phyloP scores from a whole-genome alignment of 768 basidiomycete genomes.

The Lactarius quietus region DNA sequence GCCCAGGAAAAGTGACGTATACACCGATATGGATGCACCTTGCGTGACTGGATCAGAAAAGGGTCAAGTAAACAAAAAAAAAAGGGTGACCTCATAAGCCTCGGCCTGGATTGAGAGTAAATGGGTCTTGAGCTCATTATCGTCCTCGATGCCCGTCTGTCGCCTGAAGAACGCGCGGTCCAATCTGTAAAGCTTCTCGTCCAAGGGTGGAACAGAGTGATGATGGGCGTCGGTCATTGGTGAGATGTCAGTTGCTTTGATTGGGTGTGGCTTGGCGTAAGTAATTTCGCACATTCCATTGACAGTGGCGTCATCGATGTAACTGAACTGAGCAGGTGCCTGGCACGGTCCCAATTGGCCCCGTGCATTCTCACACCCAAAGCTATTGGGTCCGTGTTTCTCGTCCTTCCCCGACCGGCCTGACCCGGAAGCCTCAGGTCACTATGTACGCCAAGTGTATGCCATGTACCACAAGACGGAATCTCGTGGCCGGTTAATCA shows the following conservation, averaged over 20 bases:
- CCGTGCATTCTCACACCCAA: not conserved
- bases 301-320: not conserved
- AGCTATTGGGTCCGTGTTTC: not conserved
- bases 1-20: conserved; percentile 31
- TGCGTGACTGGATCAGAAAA: not conserved
- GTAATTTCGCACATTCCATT: not conserved
- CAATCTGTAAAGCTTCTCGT: conserved; percentile 12
- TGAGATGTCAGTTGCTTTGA: not conserved
- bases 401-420: no score
- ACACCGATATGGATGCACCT: conserved; percentile 35
- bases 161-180: conserved; percentile 26
- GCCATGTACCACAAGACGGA: no score
- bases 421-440: not conserved
- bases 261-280: not conserved
- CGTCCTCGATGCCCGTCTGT: conserved; percentile 33
- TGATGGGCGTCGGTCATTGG: not conserved
- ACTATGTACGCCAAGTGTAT: not conserved
- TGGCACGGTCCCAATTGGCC: not conserved
- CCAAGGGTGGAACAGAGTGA: not conserved
- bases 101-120: conserved; percentile 31
- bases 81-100: conserved; percentile 31
- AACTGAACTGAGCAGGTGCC: not conserved
- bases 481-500: not conserved
- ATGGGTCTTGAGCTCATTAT: conserved; percentile 33
- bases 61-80: not conserved